Percentiles rank a stretch among this genome's conserved stretches.
Evolutionary conservation across 2,329 filamentous ascomycete species (phyloP).

Genomic region (Stagonosporopsis tanaceti): DNA sequence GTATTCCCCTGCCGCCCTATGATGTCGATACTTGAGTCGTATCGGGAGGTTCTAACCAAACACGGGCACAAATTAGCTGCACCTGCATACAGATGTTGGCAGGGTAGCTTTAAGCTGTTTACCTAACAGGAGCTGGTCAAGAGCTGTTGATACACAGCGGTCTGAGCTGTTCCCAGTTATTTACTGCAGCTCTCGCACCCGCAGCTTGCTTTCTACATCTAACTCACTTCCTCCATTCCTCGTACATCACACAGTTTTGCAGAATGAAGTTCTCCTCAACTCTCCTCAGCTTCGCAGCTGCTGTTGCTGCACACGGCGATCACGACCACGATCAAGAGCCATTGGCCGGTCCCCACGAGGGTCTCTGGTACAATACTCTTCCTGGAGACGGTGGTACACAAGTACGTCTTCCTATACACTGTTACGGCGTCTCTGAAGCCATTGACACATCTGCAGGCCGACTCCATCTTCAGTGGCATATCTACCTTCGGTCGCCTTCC

Average conservation of each 20-base stretch:
- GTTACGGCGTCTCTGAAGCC: not conserved
- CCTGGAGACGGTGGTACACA: constrained; percentile 86
- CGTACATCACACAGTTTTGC: constrained; percentile 1
- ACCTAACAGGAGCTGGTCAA: constrained; percentile 46
- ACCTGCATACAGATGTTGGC: constrained; percentile 34
- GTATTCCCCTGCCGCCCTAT: constrained; percentile 4
- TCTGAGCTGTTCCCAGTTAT: constrained; percentile 27
- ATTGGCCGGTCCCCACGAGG: constrained; percentile 71
- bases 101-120: constrained; percentile 44
- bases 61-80: constrained; percentile 26
- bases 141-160: constrained; percentile 32
- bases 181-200: constrained; percentile 25
- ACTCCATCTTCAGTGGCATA: constrained; percentile 88
- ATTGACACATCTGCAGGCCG: constrained; percentile 64
- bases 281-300: constrained; percentile 54
- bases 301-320: constrained; percentile 66
- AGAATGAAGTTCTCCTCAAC: constrained; percentile 40
- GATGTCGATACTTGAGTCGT: constrained; percentile 20
- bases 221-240: not conserved
- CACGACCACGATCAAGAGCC: constrained; percentile 66
- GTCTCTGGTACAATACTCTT: constrained; percentile 82
- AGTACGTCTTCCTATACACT: constrained; percentile 55
- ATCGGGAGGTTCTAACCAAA: constrained; percentile 28
- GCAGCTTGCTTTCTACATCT: constrained; percentile 5
- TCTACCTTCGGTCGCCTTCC: constrained; percentile 82